A percentile compares a stretch with the other conserved stretches of the same genome.
Evolutionary conservation across 2,329 filamentous ascomycete genomes (phyloP).

Genomic region (Colletotrichum theobromicola): DNA sequence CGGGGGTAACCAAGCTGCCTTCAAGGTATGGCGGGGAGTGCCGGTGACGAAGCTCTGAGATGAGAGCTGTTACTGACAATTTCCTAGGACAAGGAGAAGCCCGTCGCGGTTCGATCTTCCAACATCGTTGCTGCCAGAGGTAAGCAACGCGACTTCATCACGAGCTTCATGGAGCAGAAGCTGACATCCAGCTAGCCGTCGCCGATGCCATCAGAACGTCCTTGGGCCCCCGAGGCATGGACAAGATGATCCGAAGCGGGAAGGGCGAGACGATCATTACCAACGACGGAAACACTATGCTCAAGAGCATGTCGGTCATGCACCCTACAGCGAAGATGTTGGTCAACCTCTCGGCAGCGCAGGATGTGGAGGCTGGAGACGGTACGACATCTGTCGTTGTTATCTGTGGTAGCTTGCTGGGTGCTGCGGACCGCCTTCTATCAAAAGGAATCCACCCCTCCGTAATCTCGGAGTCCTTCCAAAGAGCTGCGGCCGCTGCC

Average conservation of each 20-base stretch:
- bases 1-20: constrained; percentile 57
- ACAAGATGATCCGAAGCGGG: constrained; percentile 98
- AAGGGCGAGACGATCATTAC: constrained; percentile 99
- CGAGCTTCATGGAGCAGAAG: not conserved
- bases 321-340: constrained; percentile 99
- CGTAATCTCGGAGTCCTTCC: constrained; percentile 96
- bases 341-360: constrained; percentile 93
- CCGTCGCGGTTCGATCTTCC: constrained; percentile 90
- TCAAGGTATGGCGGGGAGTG: constrained; percentile 50
- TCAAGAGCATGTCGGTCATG: constrained; percentile 99
- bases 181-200: constrained; percentile 67
- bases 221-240: constrained; percentile 94
- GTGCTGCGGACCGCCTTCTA: constrained; percentile 89
- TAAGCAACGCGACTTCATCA: constrained; percentile 42
- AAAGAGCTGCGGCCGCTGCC: constrained; percentile 87
- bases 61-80: constrained; percentile 42
- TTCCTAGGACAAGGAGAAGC: constrained; percentile 89
- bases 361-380: constrained; percentile 98
- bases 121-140: constrained; percentile 98
- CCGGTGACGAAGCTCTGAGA: constrained; percentile 31
- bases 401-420: constrained; percentile 92
- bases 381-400: constrained; percentile 98
- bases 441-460: constrained; percentile 96
- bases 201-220: constrained; percentile 98
- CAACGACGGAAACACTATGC: constrained; percentile 99